These are phyloP conservation scores for Fraxinus pennsylvanica DNA, from an alignment of 257 asterid species.

Conservation along the genomic window DNA sequence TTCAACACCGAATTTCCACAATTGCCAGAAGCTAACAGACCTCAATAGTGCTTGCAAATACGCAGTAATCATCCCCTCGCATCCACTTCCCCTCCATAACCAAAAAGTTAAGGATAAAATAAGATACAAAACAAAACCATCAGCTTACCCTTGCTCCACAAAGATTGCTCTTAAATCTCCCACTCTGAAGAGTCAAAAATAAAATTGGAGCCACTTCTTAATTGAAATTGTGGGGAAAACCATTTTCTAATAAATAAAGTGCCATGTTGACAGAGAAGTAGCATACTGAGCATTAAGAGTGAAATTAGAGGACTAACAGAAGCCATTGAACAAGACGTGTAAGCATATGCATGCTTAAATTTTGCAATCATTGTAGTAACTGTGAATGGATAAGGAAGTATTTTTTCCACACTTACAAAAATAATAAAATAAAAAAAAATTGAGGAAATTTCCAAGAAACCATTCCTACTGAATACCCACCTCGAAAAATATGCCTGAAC, in stretches of 20 bases:
- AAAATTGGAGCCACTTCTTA: background rate
- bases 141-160: background rate
- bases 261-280: background rate
- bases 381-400: background rate
- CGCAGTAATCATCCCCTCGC: background rate
- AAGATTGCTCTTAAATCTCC: background rate
- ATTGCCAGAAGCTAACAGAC: background rate
- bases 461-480: constrained; percentile 39
- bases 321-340: background rate
- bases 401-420: background rate
- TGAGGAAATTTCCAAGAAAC: background rate
- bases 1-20: background rate
- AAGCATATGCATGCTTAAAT: background rate
- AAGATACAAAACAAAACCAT: background rate
- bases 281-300: background rate
- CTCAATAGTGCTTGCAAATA: background rate
- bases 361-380: background rate
- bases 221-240: background rate
- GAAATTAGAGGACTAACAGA: background rate
- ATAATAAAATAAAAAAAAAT: background rate
- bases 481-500: constrained; percentile 92
- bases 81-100: background rate
- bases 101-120: background rate
- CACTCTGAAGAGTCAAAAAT: background rate
- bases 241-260: background rate